Conservation (phyloP, 2,329 filamentous ascomycete genomes). For the Epicoccum nigrum region DNA sequence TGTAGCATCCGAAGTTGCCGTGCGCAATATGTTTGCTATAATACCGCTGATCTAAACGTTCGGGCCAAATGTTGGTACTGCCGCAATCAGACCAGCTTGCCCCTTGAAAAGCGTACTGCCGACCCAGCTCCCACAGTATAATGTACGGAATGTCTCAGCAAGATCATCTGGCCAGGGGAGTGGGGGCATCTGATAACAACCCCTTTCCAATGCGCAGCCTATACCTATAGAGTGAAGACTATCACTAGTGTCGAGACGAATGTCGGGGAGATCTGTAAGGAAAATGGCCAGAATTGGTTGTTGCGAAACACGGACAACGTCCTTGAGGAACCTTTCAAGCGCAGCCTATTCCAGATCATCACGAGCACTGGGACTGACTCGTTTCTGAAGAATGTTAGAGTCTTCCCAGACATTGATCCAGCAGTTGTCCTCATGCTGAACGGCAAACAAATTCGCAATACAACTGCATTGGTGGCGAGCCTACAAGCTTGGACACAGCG, state of each 20-base stretch:
- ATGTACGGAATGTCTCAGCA: slow-evolving; percentile 54
- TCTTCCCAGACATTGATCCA: slow-evolving; percentile 39
- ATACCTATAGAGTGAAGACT: slow-evolving; percentile 44
- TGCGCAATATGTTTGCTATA: slow-evolving; percentile 60
- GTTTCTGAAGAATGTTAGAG: slow-evolving; percentile 47
- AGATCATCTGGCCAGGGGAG: slow-evolving; percentile 55
- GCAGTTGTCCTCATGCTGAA: slow-evolving; percentile 36
- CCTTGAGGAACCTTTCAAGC: slow-evolving; percentile 49
- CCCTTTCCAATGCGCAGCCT: slow-evolving; percentile 55
- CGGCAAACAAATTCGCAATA: slow-evolving; percentile 55
- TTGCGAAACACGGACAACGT: slow-evolving; percentile 50
- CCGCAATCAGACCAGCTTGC: slow-evolving; percentile 31
- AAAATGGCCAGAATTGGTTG: slow-evolving; percentile 55
- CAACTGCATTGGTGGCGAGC: slow-evolving; percentile 39
- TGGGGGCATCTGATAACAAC: slow-evolving; percentile 43
- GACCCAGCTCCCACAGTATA: slow-evolving; percentile 51
- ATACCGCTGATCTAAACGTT: slow-evolving; percentile 49
- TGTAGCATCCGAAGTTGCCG: slow-evolving; percentile 53
- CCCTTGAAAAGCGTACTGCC: slow-evolving; percentile 1
- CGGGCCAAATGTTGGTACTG: slow-evolving; percentile 60
- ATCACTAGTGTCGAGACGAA: slow-evolving; percentile 49
- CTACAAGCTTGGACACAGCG: slow-evolving; percentile 49
- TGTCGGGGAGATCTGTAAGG: slow-evolving; percentile 44
- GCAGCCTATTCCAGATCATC: slow-evolving; percentile 47
- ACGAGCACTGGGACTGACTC: slow-evolving; percentile 33